phyloP scores from a whole-genome alignment of 345 rosid genomes.

The Boechera retrofracta region DNA sequence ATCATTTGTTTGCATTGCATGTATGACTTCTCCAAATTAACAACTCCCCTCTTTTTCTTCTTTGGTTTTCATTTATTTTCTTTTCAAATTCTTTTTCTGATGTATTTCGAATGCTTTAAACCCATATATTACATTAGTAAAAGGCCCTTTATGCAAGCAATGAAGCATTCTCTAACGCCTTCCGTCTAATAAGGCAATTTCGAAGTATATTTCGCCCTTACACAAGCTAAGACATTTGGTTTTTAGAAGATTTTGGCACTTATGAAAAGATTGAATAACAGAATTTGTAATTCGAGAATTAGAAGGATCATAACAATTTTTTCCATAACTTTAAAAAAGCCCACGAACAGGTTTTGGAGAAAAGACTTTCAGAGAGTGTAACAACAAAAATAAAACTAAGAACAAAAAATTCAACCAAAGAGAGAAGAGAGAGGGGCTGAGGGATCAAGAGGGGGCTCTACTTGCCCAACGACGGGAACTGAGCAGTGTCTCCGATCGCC shows the following conservation, averaged over 20 bases:
- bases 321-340: conserved; percentile 25
- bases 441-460: conserved; percentile 23
- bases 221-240: no score
- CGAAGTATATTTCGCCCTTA: no score
- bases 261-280: not conserved
- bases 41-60: conserved; percentile 5
- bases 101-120: conserved; percentile 12
- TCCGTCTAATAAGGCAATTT: no score
- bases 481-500: conserved; percentile 37
- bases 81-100: conserved; percentile 28
- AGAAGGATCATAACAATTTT: not conserved
- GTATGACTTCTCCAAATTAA: conserved; percentile 30
- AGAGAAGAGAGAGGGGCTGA: conserved; percentile 4
- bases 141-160: no score
- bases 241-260: not conserved
- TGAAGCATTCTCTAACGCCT: no score
- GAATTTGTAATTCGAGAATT: not conserved
- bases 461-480: conserved; percentile 48
- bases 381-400: conserved; percentile 35
- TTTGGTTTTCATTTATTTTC: conserved; percentile 8
- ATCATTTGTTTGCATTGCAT: conserved; percentile 40
- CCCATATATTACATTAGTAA: not conserved
- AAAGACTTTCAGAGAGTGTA: conserved; percentile 15
- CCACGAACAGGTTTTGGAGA: conserved; percentile 3
- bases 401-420: conserved; percentile 36